Conservation (phyloP, 352 stramenopile species). For the Phytophthora nicotianae region DNA sequence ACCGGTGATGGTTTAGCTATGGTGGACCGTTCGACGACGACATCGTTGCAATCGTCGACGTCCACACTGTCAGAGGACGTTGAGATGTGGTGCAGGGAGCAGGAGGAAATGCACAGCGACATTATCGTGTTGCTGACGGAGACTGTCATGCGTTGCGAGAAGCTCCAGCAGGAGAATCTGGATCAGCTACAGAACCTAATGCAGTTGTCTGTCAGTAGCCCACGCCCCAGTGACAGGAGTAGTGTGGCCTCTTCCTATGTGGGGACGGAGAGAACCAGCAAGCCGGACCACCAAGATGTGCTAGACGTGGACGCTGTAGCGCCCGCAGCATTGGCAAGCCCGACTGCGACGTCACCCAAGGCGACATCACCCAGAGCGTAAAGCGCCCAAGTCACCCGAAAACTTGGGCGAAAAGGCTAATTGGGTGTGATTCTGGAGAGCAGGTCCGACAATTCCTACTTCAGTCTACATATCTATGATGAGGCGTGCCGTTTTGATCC, state of each 20-base stretch:
- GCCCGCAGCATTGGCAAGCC: conserved; percentile 5
- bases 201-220: conserved; percentile 59
- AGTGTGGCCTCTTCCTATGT: conserved; percentile 27
- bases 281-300: conserved; percentile 15
- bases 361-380: conserved; percentile 16
- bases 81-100: conserved; percentile 76
- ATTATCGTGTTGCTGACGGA: conserved; percentile 84
- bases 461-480: conserved; percentile 27
- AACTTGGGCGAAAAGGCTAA: conserved; percentile 15
- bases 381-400: conserved; percentile 6
- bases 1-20: conserved; percentile 6
- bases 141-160: conserved; percentile 82
- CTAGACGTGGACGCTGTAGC: conserved; percentile 24
- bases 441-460: conserved; percentile 3
- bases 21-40: conserved; percentile 45
- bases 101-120: conserved; percentile 87
- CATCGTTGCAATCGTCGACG: conserved; percentile 55
- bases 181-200: conserved; percentile 87
- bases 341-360: conserved; percentile 8
- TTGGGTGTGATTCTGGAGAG: conserved; percentile 16
- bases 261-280: conserved; percentile 19
- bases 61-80: conserved; percentile 81
- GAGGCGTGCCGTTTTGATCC: conserved; percentile 3
- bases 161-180: conserved; percentile 80
- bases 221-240: conserved; percentile 31